Evolutionary conservation across 176 grass and related monocot species (phyloP).

Genomic region (Chloris gayana): DNA sequence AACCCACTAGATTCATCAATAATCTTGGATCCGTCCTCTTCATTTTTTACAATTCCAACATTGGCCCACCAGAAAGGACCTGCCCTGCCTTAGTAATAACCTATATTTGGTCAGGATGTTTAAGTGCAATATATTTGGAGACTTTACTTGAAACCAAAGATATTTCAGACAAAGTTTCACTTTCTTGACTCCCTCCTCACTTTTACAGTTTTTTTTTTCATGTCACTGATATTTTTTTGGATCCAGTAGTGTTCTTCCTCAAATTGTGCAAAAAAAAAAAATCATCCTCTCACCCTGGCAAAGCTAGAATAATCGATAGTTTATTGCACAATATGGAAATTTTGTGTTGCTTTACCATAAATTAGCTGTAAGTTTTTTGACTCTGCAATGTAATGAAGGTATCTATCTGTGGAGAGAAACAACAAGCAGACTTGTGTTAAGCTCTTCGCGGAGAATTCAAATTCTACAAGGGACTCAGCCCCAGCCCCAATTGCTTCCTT

Average conservation of each 20-base stretch:
- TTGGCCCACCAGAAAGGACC: background rate
- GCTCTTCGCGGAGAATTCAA: conserved; percentile 72
- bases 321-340: background rate
- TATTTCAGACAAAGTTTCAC: conserved; percentile 27
- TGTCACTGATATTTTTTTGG: background rate
- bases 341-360: background rate
- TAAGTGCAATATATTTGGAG: conserved; percentile 14
- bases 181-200: conserved; percentile 17
- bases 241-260: background rate
- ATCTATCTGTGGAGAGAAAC: conserved; percentile 91
- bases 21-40: conserved; percentile 14
- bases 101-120: conserved; percentile 20
- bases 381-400: conserved; percentile 65
- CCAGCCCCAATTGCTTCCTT: conserved; percentile 88
- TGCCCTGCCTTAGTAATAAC: conserved; percentile 15
- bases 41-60: conserved; percentile 1
- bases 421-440: conserved; percentile 88
- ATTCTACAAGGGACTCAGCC: conserved; percentile 56
- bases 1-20: conserved; percentile 15
- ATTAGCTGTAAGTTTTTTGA: conserved; percentile 21
- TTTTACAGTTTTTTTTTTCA: background rate
- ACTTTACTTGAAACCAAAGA: conserved; percentile 33
- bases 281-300: background rate
- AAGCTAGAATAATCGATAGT: background rate
- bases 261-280: background rate